Evolutionary conservation across 768 basidiomycete species (phyloP).

Genomic region (Favolaschia claudopus): DNA sequence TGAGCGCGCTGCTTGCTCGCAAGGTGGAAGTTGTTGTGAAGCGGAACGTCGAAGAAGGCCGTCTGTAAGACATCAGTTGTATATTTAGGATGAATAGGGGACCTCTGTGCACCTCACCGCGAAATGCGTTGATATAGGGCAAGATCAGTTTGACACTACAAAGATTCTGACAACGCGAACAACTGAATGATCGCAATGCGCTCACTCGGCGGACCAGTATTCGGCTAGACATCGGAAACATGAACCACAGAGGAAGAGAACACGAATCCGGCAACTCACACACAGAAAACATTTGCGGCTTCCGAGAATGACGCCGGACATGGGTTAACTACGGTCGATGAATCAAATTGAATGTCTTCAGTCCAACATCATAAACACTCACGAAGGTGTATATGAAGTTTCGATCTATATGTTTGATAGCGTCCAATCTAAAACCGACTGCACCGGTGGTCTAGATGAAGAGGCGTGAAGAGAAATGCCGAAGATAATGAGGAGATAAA

Average conservation of each 20-base stretch:
- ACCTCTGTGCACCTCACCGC: constrained; percentile 61
- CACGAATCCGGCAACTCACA: constrained; percentile 41
- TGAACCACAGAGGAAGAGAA: neutral
- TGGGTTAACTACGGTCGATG: constrained; percentile 56
- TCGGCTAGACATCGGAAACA: constrained; percentile 64
- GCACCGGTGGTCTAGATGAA: constrained; percentile 66
- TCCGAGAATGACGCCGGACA: constrained; percentile 52
- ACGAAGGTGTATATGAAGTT: constrained; percentile 77
- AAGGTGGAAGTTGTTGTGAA: constrained; percentile 83
- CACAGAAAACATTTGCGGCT: constrained; percentile 64
- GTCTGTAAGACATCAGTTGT: constrained; percentile 53
- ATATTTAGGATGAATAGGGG: constrained; percentile 6
- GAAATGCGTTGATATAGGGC: constrained; percentile 66
- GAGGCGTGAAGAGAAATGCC: neutral
- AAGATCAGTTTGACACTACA: constrained; percentile 57
- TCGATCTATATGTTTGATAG: constrained; percentile 88
- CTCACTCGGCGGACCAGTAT: constrained; percentile 81
- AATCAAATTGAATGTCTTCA: neutral
- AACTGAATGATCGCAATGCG: neutral
- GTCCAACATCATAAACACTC: constrained; percentile 28
- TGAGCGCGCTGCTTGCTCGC: constrained; percentile 73
- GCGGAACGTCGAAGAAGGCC: constrained; percentile 90
- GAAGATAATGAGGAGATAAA: constrained; percentile 1
- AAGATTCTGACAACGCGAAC: constrained; percentile 1
- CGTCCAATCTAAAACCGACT: constrained; percentile 85